A percentile compares a stretch with the other conserved stretches of the same genome.
phyloP scores from a whole-genome alignment of 228 moss, liverwort and hornwort species.

The Sphagnum fallax region DNA sequence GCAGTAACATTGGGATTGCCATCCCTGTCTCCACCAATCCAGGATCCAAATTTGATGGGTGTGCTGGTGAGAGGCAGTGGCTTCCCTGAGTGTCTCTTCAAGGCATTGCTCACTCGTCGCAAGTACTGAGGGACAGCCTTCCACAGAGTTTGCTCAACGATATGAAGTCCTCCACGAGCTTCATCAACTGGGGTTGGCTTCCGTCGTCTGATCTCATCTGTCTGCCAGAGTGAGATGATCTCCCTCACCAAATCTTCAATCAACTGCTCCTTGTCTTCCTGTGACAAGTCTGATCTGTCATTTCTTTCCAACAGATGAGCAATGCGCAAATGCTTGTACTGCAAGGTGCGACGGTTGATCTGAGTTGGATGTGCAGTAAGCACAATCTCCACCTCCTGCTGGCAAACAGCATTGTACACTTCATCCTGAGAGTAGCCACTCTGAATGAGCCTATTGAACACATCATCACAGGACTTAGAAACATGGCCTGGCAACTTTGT shows the following conservation, averaged over 20 bases:
- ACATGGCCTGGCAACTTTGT: conserved; percentile 72
- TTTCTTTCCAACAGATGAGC: conserved; percentile 83
- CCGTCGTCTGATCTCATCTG: conserved; percentile 71
- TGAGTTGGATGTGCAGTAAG: conserved; percentile 85
- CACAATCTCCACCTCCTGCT: conserved; percentile 83
- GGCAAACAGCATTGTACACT: conserved; percentile 64
- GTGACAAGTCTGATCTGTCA: conserved; percentile 72
- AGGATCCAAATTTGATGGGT: conserved; percentile 85
- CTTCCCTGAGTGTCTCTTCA: conserved; percentile 73
- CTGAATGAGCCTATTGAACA: conserved; percentile 68
- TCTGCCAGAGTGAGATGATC: conserved; percentile 85
- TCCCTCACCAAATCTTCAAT: conserved; percentile 83
- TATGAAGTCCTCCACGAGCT: conserved; percentile 86
- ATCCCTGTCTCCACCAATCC: conserved; percentile 91
- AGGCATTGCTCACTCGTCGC: conserved; percentile 76
- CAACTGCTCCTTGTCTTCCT: conserved; percentile 69
- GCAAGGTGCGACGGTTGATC: conserved; percentile 72
- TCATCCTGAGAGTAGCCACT: conserved; percentile 73
- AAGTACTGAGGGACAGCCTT: conserved; percentile 84
- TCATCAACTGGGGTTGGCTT: conserved; percentile 87
- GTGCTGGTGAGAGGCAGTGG: conserved; percentile 59
- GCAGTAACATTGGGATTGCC: conserved; percentile 90
- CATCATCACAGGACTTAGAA: conserved; percentile 87
- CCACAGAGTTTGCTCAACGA: conserved; percentile 86
- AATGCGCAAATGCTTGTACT: conserved; percentile 73